A percentile compares a stretch with the other conserved stretches of the same genome.
Evolutionary conservation across 116 monocot genomes (phyloP).

Genomic region (Posidonia oceanica): DNA sequence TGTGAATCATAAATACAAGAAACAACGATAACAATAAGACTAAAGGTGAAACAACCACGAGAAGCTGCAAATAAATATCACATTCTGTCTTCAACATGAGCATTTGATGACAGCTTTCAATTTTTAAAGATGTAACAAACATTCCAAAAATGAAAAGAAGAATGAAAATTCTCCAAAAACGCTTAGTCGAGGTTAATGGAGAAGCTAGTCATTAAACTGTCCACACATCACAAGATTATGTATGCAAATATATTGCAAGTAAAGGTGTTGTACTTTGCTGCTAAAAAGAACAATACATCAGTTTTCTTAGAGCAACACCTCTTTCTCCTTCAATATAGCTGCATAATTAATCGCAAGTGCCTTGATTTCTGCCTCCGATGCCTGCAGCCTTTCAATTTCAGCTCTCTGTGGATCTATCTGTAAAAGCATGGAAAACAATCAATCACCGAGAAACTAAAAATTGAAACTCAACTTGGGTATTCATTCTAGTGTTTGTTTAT

Average conservation of each 20-base stretch:
- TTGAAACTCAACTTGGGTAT: not conserved
- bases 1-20: constrained; percentile 13
- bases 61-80: too few relatives aligned
- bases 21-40: not conserved
- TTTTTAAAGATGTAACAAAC: too few relatives aligned
- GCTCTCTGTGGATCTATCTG: constrained; percentile 41
- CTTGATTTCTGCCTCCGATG: constrained; percentile 87
- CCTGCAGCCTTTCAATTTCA: constrained; percentile 68
- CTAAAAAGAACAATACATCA: not conserved
- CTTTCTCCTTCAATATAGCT: constrained; percentile 88
- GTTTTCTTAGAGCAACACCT: constrained; percentile 29
- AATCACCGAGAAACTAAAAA: not conserved
- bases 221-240: too few relatives aligned
- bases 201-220: too few relatives aligned
- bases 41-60: constrained; percentile 2
- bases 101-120: too few relatives aligned
- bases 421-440: not conserved
- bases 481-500: too few relatives aligned
- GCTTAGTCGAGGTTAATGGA: too few relatives aligned
- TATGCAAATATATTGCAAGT: too few relatives aligned
- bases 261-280: too few relatives aligned
- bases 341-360: constrained; percentile 80
- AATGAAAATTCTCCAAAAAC: too few relatives aligned
- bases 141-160: too few relatives aligned
- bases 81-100: too few relatives aligned